phyloP scores from a whole-genome alignment of 805 yeast genomes.

The Monosporozyma yasuniensis region DNA sequence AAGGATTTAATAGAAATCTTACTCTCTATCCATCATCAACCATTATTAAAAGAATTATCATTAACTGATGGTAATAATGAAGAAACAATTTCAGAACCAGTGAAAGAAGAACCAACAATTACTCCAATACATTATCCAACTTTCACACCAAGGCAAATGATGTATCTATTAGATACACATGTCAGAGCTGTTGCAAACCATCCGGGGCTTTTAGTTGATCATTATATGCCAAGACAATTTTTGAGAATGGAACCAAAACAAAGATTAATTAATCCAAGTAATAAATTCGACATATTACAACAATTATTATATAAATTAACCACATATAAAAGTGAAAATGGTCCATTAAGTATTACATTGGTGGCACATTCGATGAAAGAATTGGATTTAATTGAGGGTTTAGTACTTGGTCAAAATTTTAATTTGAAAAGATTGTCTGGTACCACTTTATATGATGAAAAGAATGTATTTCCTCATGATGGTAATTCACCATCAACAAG shows the following conservation, averaged over 20 bases:
- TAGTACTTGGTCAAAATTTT: conserved; percentile 61
- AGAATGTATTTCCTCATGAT: conserved; percentile 6
- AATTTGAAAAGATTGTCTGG: conserved; percentile 63
- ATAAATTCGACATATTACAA: conserved; percentile 51
- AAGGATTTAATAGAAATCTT: conserved; percentile 36
- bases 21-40: conserved; percentile 34
- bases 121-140: conserved; percentile 17
- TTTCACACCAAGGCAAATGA: conserved; percentile 32
- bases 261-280: conserved; percentile 43
- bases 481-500: conserved; percentile 2
- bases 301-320: conserved; percentile 29
- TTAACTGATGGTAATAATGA: neutral
- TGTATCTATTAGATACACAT: conserved; percentile 29
- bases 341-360: conserved; percentile 28
- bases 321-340: conserved; percentile 9
- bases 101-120: neutral
- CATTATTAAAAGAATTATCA: conserved; percentile 12
- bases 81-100: neutral
- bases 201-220: conserved; percentile 66
- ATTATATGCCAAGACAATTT: conserved; percentile 64
- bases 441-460: conserved; percentile 42
- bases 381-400: conserved; percentile 69
- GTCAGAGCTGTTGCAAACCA: conserved; percentile 48
- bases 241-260: conserved; percentile 58
- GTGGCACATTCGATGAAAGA: conserved; percentile 59